Base-by-base conservation (phyloP, 2,329 filamentous ascomycete genomes). In the Aspergillus novoparasiticus region DNA sequence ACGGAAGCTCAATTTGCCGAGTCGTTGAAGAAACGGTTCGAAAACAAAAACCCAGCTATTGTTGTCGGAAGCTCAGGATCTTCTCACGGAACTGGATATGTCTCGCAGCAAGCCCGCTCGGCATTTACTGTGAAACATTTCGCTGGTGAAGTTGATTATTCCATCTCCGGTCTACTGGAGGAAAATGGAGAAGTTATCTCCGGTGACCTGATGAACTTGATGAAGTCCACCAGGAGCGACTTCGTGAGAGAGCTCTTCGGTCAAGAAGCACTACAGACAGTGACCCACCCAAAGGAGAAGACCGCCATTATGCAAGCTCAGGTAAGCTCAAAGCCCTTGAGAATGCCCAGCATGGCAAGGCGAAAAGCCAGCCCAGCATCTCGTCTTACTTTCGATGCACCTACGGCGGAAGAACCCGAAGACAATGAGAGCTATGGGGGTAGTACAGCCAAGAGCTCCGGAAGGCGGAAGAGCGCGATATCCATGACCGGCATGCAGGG, bases 111-210 rank as follows among this genome's bases (percentile, higher is more conserved):
- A 78, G 85, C 87, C 0, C 85, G 91, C 0, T 90, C 93, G 6
- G 86, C 87, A 11, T 99, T 99, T 80, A 94, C 93, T 0, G 89
- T 99, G 61, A 93, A 91, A 78, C 95, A 99, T 78, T 99, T 96
- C 78, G 94, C 94, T 45, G 95, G 95, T 57, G 95, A 98, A 75
- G 92, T 99, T 6, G 95, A 99, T 65, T 99, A 99, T 74, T 89
- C 92, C 2, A 86, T 96, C 64, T 90, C 90, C 70, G 92, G 92
- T 6, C 82, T 99, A 26, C 86, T 98, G 3, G 95, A 99, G 77
- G 94, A 97, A 79, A 99, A 99, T 69, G 93, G 94, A 59, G 95
- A 99, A 76, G 88, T 97, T 66, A 95, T 99, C 66, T 97, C 94
- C 4, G 94, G 93, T 30, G 95, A 99, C 77, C 82, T 99, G 71